These are phyloP conservation scores for Aspergillus sp. DNA, from an alignment of 2,329 filamentous ascomycete genomes.

Conservation along the genomic window DNA sequence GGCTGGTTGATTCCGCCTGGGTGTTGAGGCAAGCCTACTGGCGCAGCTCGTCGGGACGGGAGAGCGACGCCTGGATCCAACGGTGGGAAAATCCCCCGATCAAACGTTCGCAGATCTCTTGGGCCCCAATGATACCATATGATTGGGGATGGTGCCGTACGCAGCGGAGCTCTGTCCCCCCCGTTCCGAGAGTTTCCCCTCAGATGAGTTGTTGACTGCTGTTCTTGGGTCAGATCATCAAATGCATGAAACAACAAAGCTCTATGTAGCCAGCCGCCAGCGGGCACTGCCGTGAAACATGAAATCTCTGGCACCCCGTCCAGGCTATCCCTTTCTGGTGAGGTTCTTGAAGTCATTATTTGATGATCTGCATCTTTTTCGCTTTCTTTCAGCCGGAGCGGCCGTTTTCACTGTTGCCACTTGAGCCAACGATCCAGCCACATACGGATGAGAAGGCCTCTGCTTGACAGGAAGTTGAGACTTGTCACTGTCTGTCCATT, in stretches of 20 bases:
- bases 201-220: neutral
- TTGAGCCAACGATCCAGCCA: conserved; percentile 7
- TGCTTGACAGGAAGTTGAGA: conserved; percentile 13
- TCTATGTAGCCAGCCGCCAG: conserved; percentile 30
- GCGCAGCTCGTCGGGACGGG: neutral
- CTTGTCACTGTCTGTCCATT: conserved; percentile 18
- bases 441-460: neutral
- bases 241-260: conserved; percentile 20
- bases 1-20: neutral
- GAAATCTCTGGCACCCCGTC: conserved; percentile 3
- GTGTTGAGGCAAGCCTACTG: neutral
- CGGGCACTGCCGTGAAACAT: conserved; percentile 15
- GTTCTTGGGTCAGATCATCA: neutral
- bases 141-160: conserved; percentile 2
- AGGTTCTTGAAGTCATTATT: neutral
- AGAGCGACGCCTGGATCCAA: neutral
- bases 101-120: conserved; percentile 12
- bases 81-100: conserved; percentile 1
- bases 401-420: neutral
- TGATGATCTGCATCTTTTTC: neutral
- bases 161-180: neutral
- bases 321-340: neutral
- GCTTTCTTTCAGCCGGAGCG: neutral
- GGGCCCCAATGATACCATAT: neutral
- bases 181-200: neutral